Conservation (phyloP, 2,329 filamentous ascomycete genomes). For the Cylindrodendrum hubeiense region DNA sequence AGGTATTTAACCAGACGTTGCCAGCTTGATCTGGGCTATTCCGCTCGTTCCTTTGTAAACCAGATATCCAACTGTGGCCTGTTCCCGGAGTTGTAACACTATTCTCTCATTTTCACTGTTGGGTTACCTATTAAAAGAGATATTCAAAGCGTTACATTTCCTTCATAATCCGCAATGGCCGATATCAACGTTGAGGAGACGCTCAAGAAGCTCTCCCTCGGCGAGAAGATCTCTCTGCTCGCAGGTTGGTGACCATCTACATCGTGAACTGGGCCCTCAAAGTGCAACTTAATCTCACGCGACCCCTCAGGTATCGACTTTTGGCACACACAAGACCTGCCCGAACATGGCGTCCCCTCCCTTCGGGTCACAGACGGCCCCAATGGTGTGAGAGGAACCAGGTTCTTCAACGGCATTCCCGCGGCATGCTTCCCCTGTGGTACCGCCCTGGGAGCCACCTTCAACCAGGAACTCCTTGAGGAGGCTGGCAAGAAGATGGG, state of each 20-base stretch:
- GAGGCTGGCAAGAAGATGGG: conserved; percentile 65
- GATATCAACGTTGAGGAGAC: conserved; percentile 67
- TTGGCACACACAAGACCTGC: conserved; percentile 75
- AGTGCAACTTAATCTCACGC: neutral
- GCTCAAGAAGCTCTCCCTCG: conserved; percentile 64
- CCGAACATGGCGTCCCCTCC: conserved; percentile 71
- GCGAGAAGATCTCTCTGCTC: conserved; percentile 66
- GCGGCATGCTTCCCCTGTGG: conserved; percentile 73
- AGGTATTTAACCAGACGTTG: conserved; percentile 1
- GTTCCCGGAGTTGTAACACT: neutral
- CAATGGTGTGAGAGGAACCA: conserved; percentile 76
- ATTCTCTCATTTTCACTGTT: neutral
- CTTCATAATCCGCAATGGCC: conserved; percentile 52
- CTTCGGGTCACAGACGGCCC: conserved; percentile 77
- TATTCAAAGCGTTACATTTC: neutral
- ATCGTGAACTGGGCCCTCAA: neutral
- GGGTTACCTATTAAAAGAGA: neutral
- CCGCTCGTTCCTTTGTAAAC: conserved; percentile 9
- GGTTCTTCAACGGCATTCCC: conserved; percentile 74
- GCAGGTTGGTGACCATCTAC: conserved; percentile 53
- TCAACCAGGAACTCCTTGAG: conserved; percentile 65
- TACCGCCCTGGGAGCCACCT: conserved; percentile 69
- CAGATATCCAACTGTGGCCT: neutral
- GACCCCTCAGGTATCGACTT: conserved; percentile 68
- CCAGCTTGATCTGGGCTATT: neutral